Percentiles rank a stretch among this genome's conserved stretches.
Evolutionary conservation across 1,284 basidiomycete species (phyloP).

Genomic region (Ceratobasidium sp.): DNA sequence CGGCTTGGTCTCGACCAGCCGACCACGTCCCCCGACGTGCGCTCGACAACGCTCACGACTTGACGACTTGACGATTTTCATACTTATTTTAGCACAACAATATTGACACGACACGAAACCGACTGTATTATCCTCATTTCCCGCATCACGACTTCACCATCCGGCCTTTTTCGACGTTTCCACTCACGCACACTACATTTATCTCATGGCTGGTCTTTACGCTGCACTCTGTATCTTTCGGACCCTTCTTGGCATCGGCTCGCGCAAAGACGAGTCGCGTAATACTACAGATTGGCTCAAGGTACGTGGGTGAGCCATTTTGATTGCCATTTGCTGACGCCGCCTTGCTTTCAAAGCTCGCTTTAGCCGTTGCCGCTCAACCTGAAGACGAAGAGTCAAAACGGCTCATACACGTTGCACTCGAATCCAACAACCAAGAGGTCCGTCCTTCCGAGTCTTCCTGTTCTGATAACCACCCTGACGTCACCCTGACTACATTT

Average conservation of each 20-base stretch:
- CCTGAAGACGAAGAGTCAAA: conserved; percentile 41
- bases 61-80: conserved; percentile 15
- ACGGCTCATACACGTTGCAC: conserved; percentile 14
- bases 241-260: conserved; percentile 24
- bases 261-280: conserved; percentile 24
- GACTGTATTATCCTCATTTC: conserved; percentile 41
- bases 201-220: conserved; percentile 33
- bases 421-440: conserved; percentile 43
- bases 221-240: conserved; percentile 30
- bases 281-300: conserved; percentile 41
- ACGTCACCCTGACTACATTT: conserved; percentile 8
- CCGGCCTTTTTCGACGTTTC: conserved; percentile 8
- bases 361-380: conserved; percentile 29
- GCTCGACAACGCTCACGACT: conserved; percentile 33
- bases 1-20: conserved; percentile 8
- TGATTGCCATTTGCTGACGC: neutral
- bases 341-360: conserved; percentile 24
- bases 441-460: conserved; percentile 14
- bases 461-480: conserved; percentile 33
- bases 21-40: conserved; percentile 44
- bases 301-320: conserved; percentile 7
- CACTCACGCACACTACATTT: conserved; percentile 15
- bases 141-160: conserved; percentile 18
- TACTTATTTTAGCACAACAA: conserved; percentile 11
- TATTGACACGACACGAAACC: conserved; percentile 33